Evolutionary conservation across 1,284 basidiomycete genomes (phyloP), one percentile per base, ranked within the genome.

Genomic region (Meira nashicola): DNA sequence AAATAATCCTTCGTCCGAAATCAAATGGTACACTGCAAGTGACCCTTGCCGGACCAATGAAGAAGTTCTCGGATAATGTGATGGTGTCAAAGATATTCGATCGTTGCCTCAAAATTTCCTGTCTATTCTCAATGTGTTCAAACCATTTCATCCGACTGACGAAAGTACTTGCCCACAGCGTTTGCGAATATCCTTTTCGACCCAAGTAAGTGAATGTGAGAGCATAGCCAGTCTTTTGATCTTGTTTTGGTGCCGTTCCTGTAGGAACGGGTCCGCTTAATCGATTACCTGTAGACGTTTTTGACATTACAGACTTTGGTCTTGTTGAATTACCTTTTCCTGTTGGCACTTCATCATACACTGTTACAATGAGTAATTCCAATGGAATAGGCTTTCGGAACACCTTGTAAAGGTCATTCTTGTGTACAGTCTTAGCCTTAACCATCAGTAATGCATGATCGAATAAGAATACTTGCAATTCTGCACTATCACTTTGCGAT

Each of bases 351-450:
- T 92, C 90, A 64, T 92, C 90, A 1, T 88, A 86, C 1, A 89
- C 86, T 1, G 88, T 86, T 58, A 97, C 85, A 53, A 90, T 84
- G 15, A 99, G 85, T 1, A 99, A 84, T 76, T 98, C 95, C 44
- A 98, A 84, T 0, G 95, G 95, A 68, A 98, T 96, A 0, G 95
- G 95, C 89, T 89, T 86, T 67, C 92, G 87, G 77, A 95, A 95
- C 21, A 97, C 94, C 77, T 92, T 92, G 80, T 87, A 89, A 72
- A 93, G 89, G 69, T 97, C 93, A 58, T 87, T 87, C 79, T 94
- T 93, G 79, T 88, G 89, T 54, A 82, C 87, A 75, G 79, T 89
- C 78, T 86, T 93, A 71, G 87, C 85, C 82, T 98, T 98, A 66
- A 90, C 92, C 84, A 98, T 90, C 48, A 99, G 82, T 55, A 99